phyloP scores from a whole-genome alignment of 148 eudicot species.

The Polygonum aviculare region DNA sequence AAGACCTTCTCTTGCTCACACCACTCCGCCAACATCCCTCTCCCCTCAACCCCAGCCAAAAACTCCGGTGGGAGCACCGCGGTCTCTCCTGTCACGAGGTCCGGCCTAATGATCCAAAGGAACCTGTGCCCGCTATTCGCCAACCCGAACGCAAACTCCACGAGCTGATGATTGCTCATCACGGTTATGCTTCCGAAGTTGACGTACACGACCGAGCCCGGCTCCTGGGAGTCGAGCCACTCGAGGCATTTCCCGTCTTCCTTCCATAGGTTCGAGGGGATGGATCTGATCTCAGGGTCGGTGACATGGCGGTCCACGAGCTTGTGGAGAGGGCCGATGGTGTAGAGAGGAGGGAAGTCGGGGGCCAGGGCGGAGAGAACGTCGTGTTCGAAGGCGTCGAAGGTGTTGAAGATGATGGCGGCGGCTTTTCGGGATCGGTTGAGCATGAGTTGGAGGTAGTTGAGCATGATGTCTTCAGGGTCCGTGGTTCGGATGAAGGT shows the following conservation, averaged over 20 bases:
- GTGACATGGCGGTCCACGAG: neutral
- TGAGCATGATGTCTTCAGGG: conserved; percentile 27
- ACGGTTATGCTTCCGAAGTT: neutral
- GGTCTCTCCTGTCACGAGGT: neutral
- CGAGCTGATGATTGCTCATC: neutral
- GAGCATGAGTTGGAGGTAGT: conserved; percentile 1
- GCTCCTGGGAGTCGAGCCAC: conserved; percentile 30
- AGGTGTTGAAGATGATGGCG: conserved; percentile 1
- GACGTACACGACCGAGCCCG: conserved; percentile 17
- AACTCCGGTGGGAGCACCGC: neutral
- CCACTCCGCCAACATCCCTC: neutral
- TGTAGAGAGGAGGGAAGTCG: neutral
- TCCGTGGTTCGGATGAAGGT: conserved; percentile 35
- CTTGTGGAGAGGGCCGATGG: neutral
- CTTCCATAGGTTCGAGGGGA: conserved; percentile 30
- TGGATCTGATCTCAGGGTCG: neutral
- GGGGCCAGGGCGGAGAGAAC: neutral
- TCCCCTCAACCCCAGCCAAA: neutral
- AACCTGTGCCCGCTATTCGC: neutral
- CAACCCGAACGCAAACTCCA: neutral
- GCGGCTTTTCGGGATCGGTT: neutral
- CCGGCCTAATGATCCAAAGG: neutral
- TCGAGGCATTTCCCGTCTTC: conserved; percentile 33
- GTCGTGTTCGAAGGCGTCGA: neutral
- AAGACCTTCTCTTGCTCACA: neutral